Evolutionary conservation across 1,284 basidiomycete genomes (phyloP).

Genomic region (Fomitopsis betulina): DNA sequence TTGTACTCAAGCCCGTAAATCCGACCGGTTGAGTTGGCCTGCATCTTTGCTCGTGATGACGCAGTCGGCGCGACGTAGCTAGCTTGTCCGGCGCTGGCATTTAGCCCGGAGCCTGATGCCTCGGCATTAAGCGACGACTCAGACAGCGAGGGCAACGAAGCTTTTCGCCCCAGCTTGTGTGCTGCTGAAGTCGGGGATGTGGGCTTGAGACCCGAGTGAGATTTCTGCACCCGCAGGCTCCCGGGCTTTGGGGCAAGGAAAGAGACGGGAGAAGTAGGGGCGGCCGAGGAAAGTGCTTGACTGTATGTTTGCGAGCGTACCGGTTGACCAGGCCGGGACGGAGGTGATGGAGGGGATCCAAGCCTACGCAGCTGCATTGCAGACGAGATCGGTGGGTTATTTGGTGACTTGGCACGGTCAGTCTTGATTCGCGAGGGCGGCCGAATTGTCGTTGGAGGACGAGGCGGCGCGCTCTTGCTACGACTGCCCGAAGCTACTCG

Average conservation of each 20-base stretch:
- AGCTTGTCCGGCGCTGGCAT: slow-evolving; percentile 27
- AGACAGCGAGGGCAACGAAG: slow-evolving; percentile 69
- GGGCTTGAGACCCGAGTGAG: slow-evolving; percentile 72
- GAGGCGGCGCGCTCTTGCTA: slow-evolving; percentile 51
- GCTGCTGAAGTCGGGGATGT: slow-evolving; percentile 57
- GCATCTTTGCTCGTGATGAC: slow-evolving; percentile 70
- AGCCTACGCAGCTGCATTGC: slow-evolving; percentile 62
- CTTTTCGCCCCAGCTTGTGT: slow-evolving; percentile 64
- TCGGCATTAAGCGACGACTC: slow-evolving; percentile 49
- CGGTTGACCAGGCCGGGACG: slow-evolving; percentile 43
- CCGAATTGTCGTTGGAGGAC: slow-evolving; percentile 38
- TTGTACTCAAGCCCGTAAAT: slow-evolving; percentile 54
- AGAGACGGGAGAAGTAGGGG: slow-evolving; percentile 42
- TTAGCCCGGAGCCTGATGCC: slow-evolving; percentile 48
- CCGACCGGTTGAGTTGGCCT: slow-evolving; percentile 53
- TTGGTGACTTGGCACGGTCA: slow-evolving; percentile 67
- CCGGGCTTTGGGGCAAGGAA: slow-evolving; percentile 64
- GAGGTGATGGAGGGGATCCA: slow-evolving; percentile 49
- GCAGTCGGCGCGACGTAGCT: slow-evolving; percentile 75
- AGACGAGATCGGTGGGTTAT: slow-evolving; percentile 61
- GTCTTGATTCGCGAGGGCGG: slow-evolving; percentile 54
- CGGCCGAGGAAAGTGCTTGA: slow-evolving; percentile 47
- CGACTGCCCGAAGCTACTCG: slow-evolving; percentile 32
- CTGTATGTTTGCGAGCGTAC: slow-evolving; percentile 53
- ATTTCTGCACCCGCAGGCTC: slow-evolving; percentile 75